phyloP scores from a whole-genome alignment of 495 filamentous ascomycete species.

The Penicillium daleae region DNA sequence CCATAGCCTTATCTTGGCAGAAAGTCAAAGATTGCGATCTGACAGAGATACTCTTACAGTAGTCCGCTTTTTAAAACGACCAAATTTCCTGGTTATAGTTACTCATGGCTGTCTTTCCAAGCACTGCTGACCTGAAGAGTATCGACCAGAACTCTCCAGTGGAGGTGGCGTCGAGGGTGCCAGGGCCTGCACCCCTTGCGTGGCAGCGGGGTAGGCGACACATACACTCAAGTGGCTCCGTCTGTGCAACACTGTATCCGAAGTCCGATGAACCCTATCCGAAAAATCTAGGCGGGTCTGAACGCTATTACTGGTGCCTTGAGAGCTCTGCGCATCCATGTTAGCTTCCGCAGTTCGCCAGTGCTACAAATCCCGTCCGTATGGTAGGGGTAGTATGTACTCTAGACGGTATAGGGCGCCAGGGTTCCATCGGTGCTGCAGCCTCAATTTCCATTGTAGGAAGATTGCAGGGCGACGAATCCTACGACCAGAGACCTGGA shows the following conservation, averaged over 20 bases:
- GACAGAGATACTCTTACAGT: background rate
- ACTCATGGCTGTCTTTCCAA: background rate
- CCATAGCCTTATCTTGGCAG: constrained; percentile 2
- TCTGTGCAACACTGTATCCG: constrained; percentile 11
- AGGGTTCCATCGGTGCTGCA: background rate
- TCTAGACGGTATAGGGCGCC: constrained; percentile 1
- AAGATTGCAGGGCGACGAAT: constrained; percentile 15
- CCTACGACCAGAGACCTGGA: constrained; percentile 15
- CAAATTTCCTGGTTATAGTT: background rate
- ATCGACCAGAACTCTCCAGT: background rate
- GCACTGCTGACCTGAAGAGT: background rate
- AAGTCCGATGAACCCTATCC: background rate
- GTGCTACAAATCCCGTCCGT: background rate
- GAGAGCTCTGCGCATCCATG: constrained; percentile 3
- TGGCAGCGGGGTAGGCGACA: constrained; percentile 10
- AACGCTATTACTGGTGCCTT: constrained; percentile 1
- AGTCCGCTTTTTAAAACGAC: too few species aligned
- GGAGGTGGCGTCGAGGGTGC: constrained; percentile 14
- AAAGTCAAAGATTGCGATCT: background rate
- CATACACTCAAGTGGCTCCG: constrained; percentile 1
- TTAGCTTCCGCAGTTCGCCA: background rate
- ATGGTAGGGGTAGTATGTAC: background rate
- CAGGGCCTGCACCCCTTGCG: constrained; percentile 21
- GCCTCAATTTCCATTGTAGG: constrained; percentile 9
- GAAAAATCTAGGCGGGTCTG: background rate